Evolutionary conservation across 768 basidiomycete species (phyloP).

Genomic region (Tricholoma flavovirens): DNA sequence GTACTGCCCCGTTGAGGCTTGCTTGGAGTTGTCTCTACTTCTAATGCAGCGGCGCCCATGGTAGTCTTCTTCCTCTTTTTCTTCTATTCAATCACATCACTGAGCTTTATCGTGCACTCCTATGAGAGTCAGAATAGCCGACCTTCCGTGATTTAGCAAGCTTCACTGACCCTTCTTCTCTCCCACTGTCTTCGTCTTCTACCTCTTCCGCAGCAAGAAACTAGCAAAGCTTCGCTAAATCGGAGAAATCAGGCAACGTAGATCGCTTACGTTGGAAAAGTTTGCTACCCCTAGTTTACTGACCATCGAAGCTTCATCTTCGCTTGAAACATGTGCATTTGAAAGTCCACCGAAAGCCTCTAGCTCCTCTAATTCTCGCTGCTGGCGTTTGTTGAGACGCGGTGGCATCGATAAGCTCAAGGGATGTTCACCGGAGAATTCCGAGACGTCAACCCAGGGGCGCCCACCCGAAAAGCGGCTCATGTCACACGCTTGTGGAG

Average conservation of each 20-base stretch:
- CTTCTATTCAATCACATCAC: slow-evolving; percentile 12
- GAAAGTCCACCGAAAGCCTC: slow-evolving; percentile 41
- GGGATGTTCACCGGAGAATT: no score
- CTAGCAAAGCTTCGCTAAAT: slow-evolving; percentile 21
- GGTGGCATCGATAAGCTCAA: slow-evolving; percentile 49
- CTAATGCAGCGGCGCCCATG: slow-evolving; percentile 18
- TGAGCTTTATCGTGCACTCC: not conserved
- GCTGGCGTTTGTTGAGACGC: slow-evolving; percentile 78
- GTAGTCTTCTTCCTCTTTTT: slow-evolving; percentile 42
- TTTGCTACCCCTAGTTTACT: slow-evolving; percentile 18
- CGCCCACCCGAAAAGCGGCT: no score
- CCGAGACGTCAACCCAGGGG: no score
- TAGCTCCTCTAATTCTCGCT: slow-evolving; percentile 80
- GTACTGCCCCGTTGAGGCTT: slow-evolving; percentile 3
- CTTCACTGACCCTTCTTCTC: slow-evolving; percentile 25
- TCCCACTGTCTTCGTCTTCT: slow-evolving; percentile 19
- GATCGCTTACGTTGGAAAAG: slow-evolving; percentile 40
- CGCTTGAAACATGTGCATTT: slow-evolving; percentile 27
- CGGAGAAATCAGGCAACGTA: slow-evolving; percentile 3
- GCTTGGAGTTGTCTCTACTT: slow-evolving; percentile 5
- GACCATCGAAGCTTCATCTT: slow-evolving; percentile 29
- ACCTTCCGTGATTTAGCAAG: slow-evolving; percentile 36
- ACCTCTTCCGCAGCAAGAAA: slow-evolving; percentile 32
- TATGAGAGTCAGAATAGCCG: slow-evolving; percentile 1
- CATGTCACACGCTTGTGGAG: no score